Evolutionary conservation across 495 filamentous ascomycete genomes (phyloP), one percentile per base, ranked within the genome.

Genomic region (Daldinia bambusicola): DNA sequence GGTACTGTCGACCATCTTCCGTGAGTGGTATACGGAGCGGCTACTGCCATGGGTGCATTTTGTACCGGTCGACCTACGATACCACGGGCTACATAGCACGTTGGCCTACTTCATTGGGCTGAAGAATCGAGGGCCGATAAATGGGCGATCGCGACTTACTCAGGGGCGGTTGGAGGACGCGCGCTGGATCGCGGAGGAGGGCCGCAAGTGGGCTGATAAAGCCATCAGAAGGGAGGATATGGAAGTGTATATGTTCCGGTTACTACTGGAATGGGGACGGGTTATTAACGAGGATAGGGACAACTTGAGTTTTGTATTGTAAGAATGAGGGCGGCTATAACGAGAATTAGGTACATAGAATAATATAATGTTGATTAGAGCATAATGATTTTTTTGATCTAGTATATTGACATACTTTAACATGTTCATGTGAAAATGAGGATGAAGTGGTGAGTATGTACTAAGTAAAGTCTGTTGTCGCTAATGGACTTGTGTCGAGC

Each of bases 191-290:
- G 90, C 91, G 13, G 85, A 90, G 55, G 76, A 88, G 70, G 91
- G 92, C 2, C 79, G 82, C 38, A 81, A 85, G 61, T 94, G 91
- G 91, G 87, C 88, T 1, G 78, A 79, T 2, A 85, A 82, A 65
- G 91, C 89, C 8, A 65, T 95, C 38, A 82, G 92, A 73, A 89
- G 86, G 68, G 91, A 94, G 80, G 93, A 96, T 75, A 93, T 91
- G 89, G 89, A 93, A 78, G 85, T 94, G 31, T 96, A 95, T 74
- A 83, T 94, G 74, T 95, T 93, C 77, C 79, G 93, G 51, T 74
- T 96, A 64, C 75, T 94, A 63, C 76, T 95, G 43, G 93, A 95
- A 79, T 95, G 90, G 89, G 90, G 85, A 1, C 79, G 90, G 45
- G 68, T 92, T 12, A 83, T 88, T 8, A 83, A 90, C 78, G 89